Evolutionary conservation across 352 stramenopile genomes (phyloP), one percentile per base, ranked within the genome.

Genomic region (Thraustochytrium sp.): DNA sequence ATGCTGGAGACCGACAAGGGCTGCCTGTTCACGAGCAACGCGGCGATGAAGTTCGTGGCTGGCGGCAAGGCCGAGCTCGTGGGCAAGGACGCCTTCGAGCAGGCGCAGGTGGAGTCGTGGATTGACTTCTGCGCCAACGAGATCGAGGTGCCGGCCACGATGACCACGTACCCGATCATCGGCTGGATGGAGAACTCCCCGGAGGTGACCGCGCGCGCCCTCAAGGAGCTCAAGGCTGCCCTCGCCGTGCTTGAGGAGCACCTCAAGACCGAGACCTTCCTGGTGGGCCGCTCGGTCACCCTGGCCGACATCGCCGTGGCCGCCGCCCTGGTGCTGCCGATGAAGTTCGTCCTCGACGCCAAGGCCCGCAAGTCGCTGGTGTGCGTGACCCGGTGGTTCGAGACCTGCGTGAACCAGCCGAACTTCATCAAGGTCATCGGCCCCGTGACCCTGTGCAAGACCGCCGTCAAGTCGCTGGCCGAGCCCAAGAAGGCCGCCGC

Each of bases 71-170:
- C 89, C 13, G 89, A 92, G 59, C 89, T 98, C 54, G 90, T 92
- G 65, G 95, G 94, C 75, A 88, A 88, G 80, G 93, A 90, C 36
- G 95, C 96, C 83, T 95, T 96, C 87, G 91, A 97, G 85, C 92
- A 94, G 63, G 93, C 87, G 55, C 90, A 95, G 87, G 90, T 97
- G 42, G 92, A 98, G 86, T 84, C 89, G 29, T 98, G 94, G 94
- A 90, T 97, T n/a, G 94, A 98, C 86, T 98, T 96, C 87, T 90
- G 87, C 46, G 84, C 88, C 31, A 89, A 96, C 85, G 90, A 98
- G 88, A 72, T 98, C 11, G 94, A 98, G 87, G 88, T 97, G 16
- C 92, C 94, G 3, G 88, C 93, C 40, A 92, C 90, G 80, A 86
- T 93, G 49, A 96, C 92, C 90, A 84, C 95, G 61, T 94, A 95